Percentiles rank a stretch among this genome's conserved stretches.
phyloP scores from a whole-genome alignment of 345 rosid genomes.

The Conringia planisiliqua region DNA sequence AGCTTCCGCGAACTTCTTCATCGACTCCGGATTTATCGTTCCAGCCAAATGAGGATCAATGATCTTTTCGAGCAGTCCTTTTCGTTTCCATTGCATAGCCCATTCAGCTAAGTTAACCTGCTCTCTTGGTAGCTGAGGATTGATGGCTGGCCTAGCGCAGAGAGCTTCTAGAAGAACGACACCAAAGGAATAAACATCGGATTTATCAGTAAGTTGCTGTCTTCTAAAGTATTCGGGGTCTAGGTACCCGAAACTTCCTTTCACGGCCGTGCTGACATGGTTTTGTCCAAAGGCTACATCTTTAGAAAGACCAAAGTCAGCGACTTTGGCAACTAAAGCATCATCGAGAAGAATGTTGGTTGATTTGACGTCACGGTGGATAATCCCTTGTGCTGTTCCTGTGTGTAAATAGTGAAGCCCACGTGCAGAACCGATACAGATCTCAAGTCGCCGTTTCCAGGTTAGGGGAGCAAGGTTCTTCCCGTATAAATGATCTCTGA shows the following conservation, averaged over 20 bases:
- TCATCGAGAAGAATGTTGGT: slow-evolving; percentile 79
- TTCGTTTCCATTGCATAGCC: slow-evolving; percentile 56
- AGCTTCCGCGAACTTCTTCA: slow-evolving; percentile 48
- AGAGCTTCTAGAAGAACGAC: slow-evolving; percentile 60
- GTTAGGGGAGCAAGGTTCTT: slow-evolving; percentile 57
- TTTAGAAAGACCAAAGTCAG: slow-evolving; percentile 81
- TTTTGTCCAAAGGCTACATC: slow-evolving; percentile 70
- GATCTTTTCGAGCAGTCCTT: slow-evolving; percentile 46
- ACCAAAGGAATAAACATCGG: slow-evolving; percentile 70
- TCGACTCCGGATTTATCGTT: slow-evolving; percentile 49
- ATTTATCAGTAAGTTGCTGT: slow-evolving; percentile 60
- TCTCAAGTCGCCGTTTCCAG: slow-evolving; percentile 81
- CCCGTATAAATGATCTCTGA: slow-evolving; percentile 72
- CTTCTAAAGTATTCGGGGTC: slow-evolving; percentile 70
- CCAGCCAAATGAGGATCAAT: slow-evolving; percentile 51
- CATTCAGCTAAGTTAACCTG: slow-evolving; percentile 71
- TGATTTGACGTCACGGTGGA: slow-evolving; percentile 81
- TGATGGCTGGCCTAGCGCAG: slow-evolving; percentile 66
- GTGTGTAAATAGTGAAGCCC: slow-evolving; percentile 85
- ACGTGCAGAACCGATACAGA: slow-evolving; percentile 71
- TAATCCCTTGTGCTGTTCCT: slow-evolving; percentile 88
- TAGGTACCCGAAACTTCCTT: slow-evolving; percentile 58
- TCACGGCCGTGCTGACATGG: slow-evolving; percentile 51
- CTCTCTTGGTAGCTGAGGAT: slow-evolving; percentile 60
- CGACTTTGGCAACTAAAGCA: slow-evolving; percentile 72